Evolutionary conservation across 208 protist genomes (phyloP), one percentile per base, ranked within the genome.

Genomic region (Polymyxa betae): DNA sequence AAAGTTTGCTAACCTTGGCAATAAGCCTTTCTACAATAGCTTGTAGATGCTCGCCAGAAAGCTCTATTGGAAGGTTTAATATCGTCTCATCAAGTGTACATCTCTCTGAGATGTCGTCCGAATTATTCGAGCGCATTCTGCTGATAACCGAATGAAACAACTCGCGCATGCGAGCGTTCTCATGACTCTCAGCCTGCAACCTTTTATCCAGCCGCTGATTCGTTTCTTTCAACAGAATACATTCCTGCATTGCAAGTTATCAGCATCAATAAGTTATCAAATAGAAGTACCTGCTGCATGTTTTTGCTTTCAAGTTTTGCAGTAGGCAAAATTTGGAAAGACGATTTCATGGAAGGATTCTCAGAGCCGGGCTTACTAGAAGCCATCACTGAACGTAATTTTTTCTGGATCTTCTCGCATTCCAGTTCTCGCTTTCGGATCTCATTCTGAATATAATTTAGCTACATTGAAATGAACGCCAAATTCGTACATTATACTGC

Each of bases 401-500:
- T 16, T 29, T 66, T 66, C 29, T 66, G 54, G 29, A 32, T 32
- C 54, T 66, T 66, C 20, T 29, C 54, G 54, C 54, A 66, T 66
- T 66, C 54, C 54, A 66, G 54, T 66, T 66, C 54, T 16, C 54
- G 54, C 54, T 66, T 66, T 29, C 54, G 16, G 54, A 66, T 66
- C 29, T 66, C 54, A 29, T 66, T 66, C 54, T 66, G 29, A 16
- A 66, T 66, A 16, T 66, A 16, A 66, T n/a, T n/a, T n/a, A n/a
- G n/a, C n/a, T n/a, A n/a, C n/a, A n/a, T n/a, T n/a, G n/a, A n/a
- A n/a, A n/a, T n/a, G n/a, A n/a, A n/a, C n/a, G n/a, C n/a, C n/a
- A n/a, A n/a, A n/a, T n/a, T n/a, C n/a, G n/a, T n/a, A 82, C 72
- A 5, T 35, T 43, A 43, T 82, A 82, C n/a, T 82, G 72, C 35